These are phyloP conservation scores for Debaryomyces prosopidis DNA, from an alignment of 805 yeast genomes.

Conservation along the genomic window DNA sequence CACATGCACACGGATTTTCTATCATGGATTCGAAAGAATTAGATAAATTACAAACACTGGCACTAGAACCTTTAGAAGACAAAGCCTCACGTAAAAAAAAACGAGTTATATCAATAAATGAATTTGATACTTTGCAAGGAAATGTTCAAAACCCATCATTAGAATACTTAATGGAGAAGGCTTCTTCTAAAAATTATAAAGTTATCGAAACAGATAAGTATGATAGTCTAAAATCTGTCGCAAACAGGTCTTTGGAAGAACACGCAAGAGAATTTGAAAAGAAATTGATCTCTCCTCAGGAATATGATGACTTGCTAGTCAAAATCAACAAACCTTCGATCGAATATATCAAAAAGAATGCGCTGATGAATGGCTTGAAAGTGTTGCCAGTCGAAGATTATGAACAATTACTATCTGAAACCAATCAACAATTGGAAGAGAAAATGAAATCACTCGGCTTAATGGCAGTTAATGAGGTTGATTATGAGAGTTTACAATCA, in stretches of 20 bases:
- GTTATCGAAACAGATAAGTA: neutral
- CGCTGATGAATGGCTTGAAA: conserved; percentile 27
- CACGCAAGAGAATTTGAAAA: conserved; percentile 14
- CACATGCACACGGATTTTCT: conserved; percentile 14
- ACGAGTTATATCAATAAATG: conserved; percentile 11
- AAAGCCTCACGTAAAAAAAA: conserved; percentile 10
- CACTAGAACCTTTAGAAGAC: conserved; percentile 14
- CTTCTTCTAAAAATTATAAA: conserved; percentile 4
- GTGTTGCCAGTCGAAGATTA: conserved; percentile 27
- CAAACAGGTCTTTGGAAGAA: conserved; percentile 15
- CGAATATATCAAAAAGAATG: conserved; percentile 23
- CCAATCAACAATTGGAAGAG: conserved; percentile 13
- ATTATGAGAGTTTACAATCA: conserved; percentile 12
- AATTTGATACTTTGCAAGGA: conserved; percentile 7
- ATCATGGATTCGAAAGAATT: conserved; percentile 4
- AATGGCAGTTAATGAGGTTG: conserved; percentile 15
- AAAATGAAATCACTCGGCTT: conserved; percentile 18
- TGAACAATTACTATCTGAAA: conserved; percentile 10
- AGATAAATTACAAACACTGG: neutral
- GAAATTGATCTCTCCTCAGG: conserved; percentile 19
- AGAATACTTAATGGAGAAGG: conserved; percentile 13
- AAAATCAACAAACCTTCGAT: conserved; percentile 29
- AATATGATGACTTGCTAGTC: conserved; percentile 31
- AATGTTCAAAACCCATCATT: conserved; percentile 13
- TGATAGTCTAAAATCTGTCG: conserved; percentile 6